A percentile compares a stretch with the other conserved stretches of the same genome.
These are phyloP conservation scores for Cyclotella atomus DNA, from an alignment of 108 stramenopile species.

Conservation along the genomic window DNA sequence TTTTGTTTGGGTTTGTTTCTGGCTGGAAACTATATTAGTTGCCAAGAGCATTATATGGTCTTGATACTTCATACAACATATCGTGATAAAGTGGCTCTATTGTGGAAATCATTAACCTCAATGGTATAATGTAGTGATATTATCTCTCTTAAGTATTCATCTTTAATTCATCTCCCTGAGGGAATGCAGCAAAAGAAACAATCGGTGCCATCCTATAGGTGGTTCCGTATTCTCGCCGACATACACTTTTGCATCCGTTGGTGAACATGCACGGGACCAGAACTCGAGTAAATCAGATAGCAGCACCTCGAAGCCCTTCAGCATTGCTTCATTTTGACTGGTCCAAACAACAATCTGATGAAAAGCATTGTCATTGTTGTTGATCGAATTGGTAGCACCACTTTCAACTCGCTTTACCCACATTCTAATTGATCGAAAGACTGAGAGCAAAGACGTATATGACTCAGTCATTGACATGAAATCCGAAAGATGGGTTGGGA, in stretches of 20 bases:
- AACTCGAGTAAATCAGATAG: slow-evolving; percentile 29
- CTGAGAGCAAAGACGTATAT: slow-evolving; percentile 17
- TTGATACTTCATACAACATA: no score
- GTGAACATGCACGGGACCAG: slow-evolving; percentile 10
- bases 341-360: slow-evolving; percentile 2
- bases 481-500: slow-evolving; percentile 9
- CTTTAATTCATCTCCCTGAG: no score
- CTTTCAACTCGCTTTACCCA: background rate
- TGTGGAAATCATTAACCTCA: no score
- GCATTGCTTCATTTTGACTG: background rate
- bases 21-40: no score
- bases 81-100: no score
- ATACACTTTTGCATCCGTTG: background rate
- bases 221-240: slow-evolving; percentile 5
- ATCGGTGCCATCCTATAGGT: slow-evolving; percentile 28
- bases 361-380: no score
- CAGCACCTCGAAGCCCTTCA: background rate
- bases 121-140: no score
- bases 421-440: slow-evolving; percentile 11
- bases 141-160: no score
- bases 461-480: slow-evolving; percentile 31
- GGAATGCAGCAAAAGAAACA: slow-evolving; percentile 19
- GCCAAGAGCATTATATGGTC: no score
- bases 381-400: background rate
- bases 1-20: no score